Conservation (phyloP, 176 grass and related monocot species). For the Musa schizocarpa region DNA sequence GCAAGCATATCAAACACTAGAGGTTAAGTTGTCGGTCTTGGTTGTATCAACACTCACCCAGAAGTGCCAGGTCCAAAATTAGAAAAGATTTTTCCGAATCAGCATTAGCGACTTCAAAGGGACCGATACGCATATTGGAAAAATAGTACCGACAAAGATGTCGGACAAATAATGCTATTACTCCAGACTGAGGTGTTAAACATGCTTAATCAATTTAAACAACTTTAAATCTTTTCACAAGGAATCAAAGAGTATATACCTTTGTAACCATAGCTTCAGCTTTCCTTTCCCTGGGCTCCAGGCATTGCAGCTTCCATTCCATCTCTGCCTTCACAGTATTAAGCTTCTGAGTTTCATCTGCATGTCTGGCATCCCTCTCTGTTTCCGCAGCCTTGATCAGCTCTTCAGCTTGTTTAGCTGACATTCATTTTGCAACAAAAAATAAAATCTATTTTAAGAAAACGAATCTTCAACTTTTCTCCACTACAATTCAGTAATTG, state of each 20-base stretch:
- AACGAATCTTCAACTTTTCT: background rate
- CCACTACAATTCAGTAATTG: background rate
- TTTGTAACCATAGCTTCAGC: slow-evolving; percentile 34
- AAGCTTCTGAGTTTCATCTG: slow-evolving; percentile 45
- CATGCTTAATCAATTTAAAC: background rate
- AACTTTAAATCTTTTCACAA: slow-evolving; percentile 5
- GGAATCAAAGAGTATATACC: slow-evolving; percentile 22
- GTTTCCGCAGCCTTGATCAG: slow-evolving; percentile 41
- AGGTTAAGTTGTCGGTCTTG: background rate
- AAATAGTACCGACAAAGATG: no score
- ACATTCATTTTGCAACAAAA: slow-evolving; percentile 2
- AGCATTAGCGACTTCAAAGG: no score
- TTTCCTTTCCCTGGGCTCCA: slow-evolving; percentile 43
- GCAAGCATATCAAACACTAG: background rate
- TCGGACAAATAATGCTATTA: no score
- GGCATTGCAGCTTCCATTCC: slow-evolving; percentile 42
- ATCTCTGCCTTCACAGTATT: slow-evolving; percentile 39
- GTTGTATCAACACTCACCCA: background rate
- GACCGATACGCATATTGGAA: no score
- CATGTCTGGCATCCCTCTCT: slow-evolving; percentile 44
- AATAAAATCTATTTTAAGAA: background rate
- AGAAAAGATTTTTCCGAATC: no score
- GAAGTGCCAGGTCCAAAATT: no score
- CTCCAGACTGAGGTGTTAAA: no score
- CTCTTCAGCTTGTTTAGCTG: slow-evolving; percentile 40